Evolutionary conservation across 805 yeast genomes (phyloP), one percentile per base, ranked within the genome.

Genomic region (Metschnikowia noctiluminum): DNA sequence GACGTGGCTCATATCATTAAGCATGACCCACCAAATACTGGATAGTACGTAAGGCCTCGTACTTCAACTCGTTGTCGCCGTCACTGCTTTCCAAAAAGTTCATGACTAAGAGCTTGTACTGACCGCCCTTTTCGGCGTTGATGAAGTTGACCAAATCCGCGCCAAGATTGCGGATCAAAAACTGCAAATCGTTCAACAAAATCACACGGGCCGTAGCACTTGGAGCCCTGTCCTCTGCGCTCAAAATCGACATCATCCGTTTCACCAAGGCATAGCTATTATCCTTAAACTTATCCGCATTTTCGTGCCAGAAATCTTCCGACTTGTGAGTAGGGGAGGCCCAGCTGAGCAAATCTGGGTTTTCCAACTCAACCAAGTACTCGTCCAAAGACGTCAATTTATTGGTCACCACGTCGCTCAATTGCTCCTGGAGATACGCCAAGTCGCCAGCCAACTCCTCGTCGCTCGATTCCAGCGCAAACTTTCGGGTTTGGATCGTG

Each of bases 41-140:
- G n/a, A 97, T 89, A 4, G 97, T 90, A 66, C 88, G 89, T 62
- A 94, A 79, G 1, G 98, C 98, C 73, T 92, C 97, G 64, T 86
- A 94, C 64, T 92, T 88, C 56, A 94, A 91, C 63, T 89, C 94
- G 21, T 91, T 79, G 65, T 90, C 91, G 38, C 84, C 80, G 49
- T 84, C 81, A 61, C 80, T 82, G 50, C 66, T 63, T 28, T 71
- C 78, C 82, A 94, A 83, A 54, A 90, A 75, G 52, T 80, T 79
- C 98, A 94, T 92, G 49, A 94, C 81, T 65, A 82, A 80, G 21
- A 86, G 72, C 74, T 94, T 94, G 55, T 72, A 71, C 46, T 66
- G 85, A 76, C 59, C 89, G 80, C 54, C 70, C 63, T 59, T 79
- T 69, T 60, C 67, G 40, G 63, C 53, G 54, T 63, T 67, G 49